phyloP scores from a whole-genome alignment of 1,139 yeast genomes.

The Kodamaea ohmeri region DNA sequence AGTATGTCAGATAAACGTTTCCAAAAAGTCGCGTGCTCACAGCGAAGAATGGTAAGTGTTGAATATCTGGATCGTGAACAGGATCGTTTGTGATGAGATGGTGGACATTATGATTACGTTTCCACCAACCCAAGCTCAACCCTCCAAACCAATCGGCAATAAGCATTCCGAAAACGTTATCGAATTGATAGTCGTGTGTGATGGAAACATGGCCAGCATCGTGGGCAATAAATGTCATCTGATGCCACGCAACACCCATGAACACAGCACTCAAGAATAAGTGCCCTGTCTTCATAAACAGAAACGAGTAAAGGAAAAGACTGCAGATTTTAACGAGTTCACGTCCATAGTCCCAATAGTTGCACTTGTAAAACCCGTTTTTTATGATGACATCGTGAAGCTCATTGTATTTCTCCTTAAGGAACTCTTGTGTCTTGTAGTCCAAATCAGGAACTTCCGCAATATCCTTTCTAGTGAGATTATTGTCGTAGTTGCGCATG shows the following conservation, averaged over 20 bases:
- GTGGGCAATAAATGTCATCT: conserved; percentile 81
- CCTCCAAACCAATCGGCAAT: conserved; percentile 87
- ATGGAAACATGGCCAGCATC: conserved; percentile 87
- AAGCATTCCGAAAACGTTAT: conserved; percentile 68
- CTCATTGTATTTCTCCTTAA: conserved; percentile 57
- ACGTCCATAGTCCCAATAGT: conserved; percentile 66
- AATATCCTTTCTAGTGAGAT: conserved; percentile 52
- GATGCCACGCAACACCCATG: conserved; percentile 87
- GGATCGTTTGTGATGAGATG: conserved; percentile 89
- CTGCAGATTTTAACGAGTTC: conserved; percentile 62
- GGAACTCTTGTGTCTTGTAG: conserved; percentile 56
- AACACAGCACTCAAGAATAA: conserved; percentile 57
- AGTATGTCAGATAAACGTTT: conserved; percentile 73
- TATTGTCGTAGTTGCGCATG: conserved; percentile 60
- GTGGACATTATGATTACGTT: conserved; percentile 86
- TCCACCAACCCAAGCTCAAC: conserved; percentile 92
- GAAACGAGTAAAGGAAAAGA: conserved; percentile 50
- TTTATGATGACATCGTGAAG: conserved; percentile 56
- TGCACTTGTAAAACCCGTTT: conserved; percentile 67
- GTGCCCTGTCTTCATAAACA: conserved; percentile 46
- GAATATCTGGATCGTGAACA: conserved; percentile 91
- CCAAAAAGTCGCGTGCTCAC: conserved; percentile 71
- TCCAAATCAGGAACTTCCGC: conserved; percentile 62
- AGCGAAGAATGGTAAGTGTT: conserved; percentile 88
- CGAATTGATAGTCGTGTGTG: conserved; percentile 77